Evolutionary conservation across 352 stramenopile species (phyloP).

Genomic region (Lagenidium sp.): DNA sequence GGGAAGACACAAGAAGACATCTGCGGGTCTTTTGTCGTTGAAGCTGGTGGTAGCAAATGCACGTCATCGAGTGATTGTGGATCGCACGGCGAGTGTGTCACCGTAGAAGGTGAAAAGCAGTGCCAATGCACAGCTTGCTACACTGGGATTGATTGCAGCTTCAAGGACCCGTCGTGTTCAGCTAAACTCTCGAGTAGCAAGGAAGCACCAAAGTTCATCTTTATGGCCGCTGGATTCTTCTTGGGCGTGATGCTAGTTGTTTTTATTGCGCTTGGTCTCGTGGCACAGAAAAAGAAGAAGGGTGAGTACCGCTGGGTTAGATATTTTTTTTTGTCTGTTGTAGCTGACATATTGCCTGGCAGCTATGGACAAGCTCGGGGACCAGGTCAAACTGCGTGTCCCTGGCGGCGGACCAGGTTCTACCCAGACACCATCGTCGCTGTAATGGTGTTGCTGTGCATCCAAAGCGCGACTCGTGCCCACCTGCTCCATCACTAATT

Average conservation of each 20-base stretch:
- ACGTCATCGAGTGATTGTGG: slow-evolving; percentile 56
- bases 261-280: slow-evolving; percentile 59
- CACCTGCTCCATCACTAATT: no score
- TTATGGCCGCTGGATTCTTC: slow-evolving; percentile 58
- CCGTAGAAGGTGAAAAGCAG: slow-evolving; percentile 43
- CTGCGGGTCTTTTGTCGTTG: slow-evolving; percentile 54
- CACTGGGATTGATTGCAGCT: slow-evolving; percentile 65
- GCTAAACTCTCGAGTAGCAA: slow-evolving; percentile 49
- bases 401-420: slow-evolving; percentile 27
- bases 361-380: slow-evolving; percentile 60
- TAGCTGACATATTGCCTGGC: background rate
- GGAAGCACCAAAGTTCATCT: slow-evolving; percentile 60
- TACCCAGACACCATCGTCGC: slow-evolving; percentile 18
- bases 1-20: slow-evolving; percentile 72
- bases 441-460: no score
- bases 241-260: slow-evolving; percentile 67
- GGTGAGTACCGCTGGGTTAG: slow-evolving; percentile 22
- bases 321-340: slow-evolving; percentile 1
- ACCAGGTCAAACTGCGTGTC: slow-evolving; percentile 40
- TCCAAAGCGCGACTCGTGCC: no score
- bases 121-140: slow-evolving; percentile 75
- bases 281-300: slow-evolving; percentile 63
- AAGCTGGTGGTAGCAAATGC: slow-evolving; percentile 54
- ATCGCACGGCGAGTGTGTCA: slow-evolving; percentile 63
- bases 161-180: slow-evolving; percentile 64